These are phyloP conservation scores for Cladosporium austrohemisphaericum DNA, from an alignment of 2,329 filamentous ascomycete species.

Conservation along the genomic window DNA sequence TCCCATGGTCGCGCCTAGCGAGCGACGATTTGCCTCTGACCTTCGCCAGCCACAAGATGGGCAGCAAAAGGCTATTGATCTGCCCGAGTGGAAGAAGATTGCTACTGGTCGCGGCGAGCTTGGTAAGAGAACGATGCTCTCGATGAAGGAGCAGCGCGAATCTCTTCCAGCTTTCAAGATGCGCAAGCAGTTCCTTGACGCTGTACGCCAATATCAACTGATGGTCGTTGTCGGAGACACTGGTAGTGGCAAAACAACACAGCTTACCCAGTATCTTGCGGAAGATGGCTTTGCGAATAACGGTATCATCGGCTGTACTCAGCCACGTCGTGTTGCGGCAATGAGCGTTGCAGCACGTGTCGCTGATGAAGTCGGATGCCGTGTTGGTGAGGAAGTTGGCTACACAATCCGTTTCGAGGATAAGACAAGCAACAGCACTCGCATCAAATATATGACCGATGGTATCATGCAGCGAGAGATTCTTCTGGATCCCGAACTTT, in stretches of 20 bases:
- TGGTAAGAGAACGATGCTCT: constrained; percentile 83
- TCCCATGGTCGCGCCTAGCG: constrained; percentile 83
- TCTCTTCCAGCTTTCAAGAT: constrained; percentile 86
- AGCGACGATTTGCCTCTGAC: constrained; percentile 85
- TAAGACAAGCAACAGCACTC: constrained; percentile 78
- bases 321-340: constrained; percentile 92
- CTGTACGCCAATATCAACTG: constrained; percentile 81
- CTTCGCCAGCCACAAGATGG: constrained; percentile 62
- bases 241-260: constrained; percentile 94
- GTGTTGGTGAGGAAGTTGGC: constrained; percentile 86
- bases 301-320: constrained; percentile 92
- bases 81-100: constrained; percentile 90
- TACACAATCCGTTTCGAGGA: constrained; percentile 99
- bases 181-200: constrained; percentile 79
- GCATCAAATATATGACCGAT: constrained; percentile 99
- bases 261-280: constrained; percentile 90
- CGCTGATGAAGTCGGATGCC: constrained; percentile 88
- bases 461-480: constrained; percentile 97
- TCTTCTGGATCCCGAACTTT: constrained; percentile 83
- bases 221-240: constrained; percentile 97
- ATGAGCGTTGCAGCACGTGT: constrained; percentile 98
- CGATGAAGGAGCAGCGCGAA: constrained; percentile 92
- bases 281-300: constrained; percentile 85
- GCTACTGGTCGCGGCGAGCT: constrained; percentile 71
- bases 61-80: constrained; percentile 56